Percentiles rank a stretch among this genome's conserved stretches.
These are phyloP conservation scores for Aegilops tauschii DNA, from an alignment of 176 grass and related monocot genomes.

Conservation along the genomic window DNA sequence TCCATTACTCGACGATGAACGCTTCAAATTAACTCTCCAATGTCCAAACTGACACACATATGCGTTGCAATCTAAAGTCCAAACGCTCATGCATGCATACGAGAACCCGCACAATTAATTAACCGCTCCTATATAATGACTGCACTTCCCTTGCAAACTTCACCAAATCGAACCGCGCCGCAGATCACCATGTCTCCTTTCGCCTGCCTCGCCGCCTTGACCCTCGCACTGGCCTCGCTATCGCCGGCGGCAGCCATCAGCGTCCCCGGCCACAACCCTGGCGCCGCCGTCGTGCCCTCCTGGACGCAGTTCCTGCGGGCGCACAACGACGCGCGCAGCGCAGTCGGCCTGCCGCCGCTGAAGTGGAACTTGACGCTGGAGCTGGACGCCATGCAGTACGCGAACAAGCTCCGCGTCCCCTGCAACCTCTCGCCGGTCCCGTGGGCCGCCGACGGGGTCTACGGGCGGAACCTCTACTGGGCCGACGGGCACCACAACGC, in stretches of 20 bases:
- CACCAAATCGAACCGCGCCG: neutral
- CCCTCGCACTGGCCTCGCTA: neutral
- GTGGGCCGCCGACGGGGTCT: neutral
- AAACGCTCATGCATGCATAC: neutral
- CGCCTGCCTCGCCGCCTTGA: neutral
- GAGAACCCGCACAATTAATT: neutral
- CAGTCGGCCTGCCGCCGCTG: neutral
- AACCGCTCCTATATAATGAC: neutral
- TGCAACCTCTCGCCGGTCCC: neutral
- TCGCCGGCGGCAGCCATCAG: neutral
- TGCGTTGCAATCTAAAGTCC: neutral
- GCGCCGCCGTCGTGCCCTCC: neutral
- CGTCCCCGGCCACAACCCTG: neutral
- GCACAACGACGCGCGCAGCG: conserved; percentile 15
- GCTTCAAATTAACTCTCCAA: neutral
- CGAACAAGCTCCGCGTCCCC: neutral
- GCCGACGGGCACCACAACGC: neutral
- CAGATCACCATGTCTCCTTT: conserved; percentile 9
- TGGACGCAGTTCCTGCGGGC: conserved; percentile 10
- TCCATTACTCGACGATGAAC: neutral
- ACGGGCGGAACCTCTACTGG: conserved; percentile 30
- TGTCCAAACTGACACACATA: neutral
- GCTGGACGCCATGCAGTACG: conserved; percentile 3
- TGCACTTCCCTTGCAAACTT: neutral
- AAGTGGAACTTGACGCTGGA: conserved; percentile 18